Evolutionary conservation across 2,329 filamentous ascomycete species (phyloP).

Genomic region (Ceratocystis ficicola): DNA sequence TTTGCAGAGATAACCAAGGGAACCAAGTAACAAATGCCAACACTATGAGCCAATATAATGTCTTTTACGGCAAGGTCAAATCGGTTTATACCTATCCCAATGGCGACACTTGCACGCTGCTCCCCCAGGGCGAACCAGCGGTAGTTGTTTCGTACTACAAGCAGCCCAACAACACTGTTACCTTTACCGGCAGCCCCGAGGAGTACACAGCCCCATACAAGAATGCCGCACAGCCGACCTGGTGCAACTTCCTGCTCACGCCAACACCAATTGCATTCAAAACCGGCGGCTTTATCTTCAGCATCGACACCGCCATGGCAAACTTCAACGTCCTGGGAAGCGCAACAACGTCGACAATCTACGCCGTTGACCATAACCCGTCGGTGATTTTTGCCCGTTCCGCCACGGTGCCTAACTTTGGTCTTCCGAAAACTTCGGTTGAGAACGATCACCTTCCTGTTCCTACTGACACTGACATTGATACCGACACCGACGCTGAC

Average conservation of each 20-base stretch:
- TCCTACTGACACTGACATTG: conserved; percentile 4
- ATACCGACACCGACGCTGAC: no score
- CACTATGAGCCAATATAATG: conserved; percentile 13
- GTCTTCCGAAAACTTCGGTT: conserved; percentile 17
- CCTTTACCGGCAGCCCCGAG: conserved; percentile 35
- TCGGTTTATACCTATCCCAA: conserved; percentile 18
- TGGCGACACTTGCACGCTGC: conserved; percentile 28
- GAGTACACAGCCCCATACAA: conserved; percentile 39
- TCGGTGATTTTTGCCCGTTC: conserved; percentile 34
- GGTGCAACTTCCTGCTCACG: conserved; percentile 29
- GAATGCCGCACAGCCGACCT: conserved; percentile 31
- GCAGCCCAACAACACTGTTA: conserved; percentile 32
- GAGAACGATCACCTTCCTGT: conserved; percentile 16
- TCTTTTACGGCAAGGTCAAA: conserved; percentile 9
- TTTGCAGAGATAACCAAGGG: conserved; percentile 9
- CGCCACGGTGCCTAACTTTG: conserved; percentile 33
- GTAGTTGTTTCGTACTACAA: conserved; percentile 38
- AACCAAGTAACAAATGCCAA: not conserved
- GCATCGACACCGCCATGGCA: conserved; percentile 4
- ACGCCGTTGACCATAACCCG: conserved; percentile 45
- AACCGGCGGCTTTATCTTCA: conserved; percentile 21
- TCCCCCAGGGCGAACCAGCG: conserved; percentile 27
- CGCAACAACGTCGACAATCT: conserved; percentile 33
- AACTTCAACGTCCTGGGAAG: conserved; percentile 22
- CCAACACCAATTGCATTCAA: conserved; percentile 16